phyloP scores from a whole-genome alignment of 1,284 basidiomycete genomes.

The Cryptococcus sp. region DNA sequence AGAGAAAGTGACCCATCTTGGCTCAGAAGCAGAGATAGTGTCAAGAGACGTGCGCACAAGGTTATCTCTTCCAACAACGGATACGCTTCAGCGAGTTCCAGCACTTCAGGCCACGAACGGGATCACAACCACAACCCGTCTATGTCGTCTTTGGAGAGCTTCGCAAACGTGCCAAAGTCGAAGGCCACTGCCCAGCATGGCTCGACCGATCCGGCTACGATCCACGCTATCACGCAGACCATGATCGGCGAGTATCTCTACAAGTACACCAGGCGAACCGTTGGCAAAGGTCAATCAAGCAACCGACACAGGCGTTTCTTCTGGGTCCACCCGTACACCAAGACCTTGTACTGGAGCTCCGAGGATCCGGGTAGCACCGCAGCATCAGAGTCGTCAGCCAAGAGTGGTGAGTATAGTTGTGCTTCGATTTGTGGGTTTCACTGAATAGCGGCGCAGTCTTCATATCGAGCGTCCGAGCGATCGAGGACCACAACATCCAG shows the following conservation, averaged over 20 bases:
- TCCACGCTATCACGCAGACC: conserved; percentile 97
- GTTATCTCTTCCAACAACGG: conserved; percentile 25
- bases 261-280: conserved; percentile 92
- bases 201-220: conserved; percentile 79
- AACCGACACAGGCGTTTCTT: conserved; percentile 94
- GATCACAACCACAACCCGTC: conserved; percentile 32
- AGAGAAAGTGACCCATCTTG: conserved; percentile 57
- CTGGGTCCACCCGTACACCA: conserved; percentile 99
- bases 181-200: conserved; percentile 32
- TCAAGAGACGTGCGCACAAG: conserved; percentile 40
- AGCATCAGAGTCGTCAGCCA: conserved; percentile 87
- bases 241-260: conserved; percentile 99
- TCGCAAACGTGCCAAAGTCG: conserved; percentile 15
- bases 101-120: conserved; percentile 27
- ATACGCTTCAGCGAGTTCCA: conserved; percentile 36
- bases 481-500: conserved; percentile 88
- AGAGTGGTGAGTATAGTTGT: conserved; percentile 74
- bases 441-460: conserved; percentile 67
- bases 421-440: conserved; percentile 14
- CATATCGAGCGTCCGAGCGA: conserved; percentile 85
- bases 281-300: conserved; percentile 88
- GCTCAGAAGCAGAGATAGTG: conserved; percentile 44
- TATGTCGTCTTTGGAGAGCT: conserved; percentile 42
- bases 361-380: conserved; percentile 86
- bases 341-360: conserved; percentile 96